These are phyloP conservation scores for Fragosphaeria purpurea DNA, from an alignment of 2,329 filamentous ascomycete genomes.

Conservation along the genomic window DNA sequence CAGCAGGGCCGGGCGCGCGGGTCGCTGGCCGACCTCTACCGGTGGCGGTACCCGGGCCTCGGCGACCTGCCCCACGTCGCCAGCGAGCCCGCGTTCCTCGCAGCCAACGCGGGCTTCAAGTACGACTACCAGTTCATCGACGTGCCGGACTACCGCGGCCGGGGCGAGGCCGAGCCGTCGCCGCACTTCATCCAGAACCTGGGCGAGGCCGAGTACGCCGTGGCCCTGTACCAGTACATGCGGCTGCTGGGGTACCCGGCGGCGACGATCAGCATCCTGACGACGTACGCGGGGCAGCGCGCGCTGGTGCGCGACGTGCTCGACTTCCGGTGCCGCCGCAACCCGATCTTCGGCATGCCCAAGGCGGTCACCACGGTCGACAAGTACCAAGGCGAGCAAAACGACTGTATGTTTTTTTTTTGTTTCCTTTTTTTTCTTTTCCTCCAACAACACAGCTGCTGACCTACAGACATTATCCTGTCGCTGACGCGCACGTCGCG, in stretches of 20 bases:
- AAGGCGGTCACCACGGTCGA: slow-evolving; percentile 90
- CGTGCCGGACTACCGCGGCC: slow-evolving; percentile 84
- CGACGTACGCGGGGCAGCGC: slow-evolving; percentile 86
- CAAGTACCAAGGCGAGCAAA: slow-evolving; percentile 98
- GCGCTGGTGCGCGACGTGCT: slow-evolving; percentile 84
- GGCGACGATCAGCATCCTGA: slow-evolving; percentile 72
- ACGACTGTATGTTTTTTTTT: slow-evolving; percentile 65
- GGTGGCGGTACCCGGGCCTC: slow-evolving; percentile 80
- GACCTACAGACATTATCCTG: slow-evolving; percentile 67
- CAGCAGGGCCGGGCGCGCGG: slow-evolving; percentile 87
- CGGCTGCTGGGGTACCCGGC: slow-evolving; percentile 86
- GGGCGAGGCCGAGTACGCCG: slow-evolving; percentile 93
- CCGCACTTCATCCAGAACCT: slow-evolving; percentile 95
- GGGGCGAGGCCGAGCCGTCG: slow-evolving; percentile 78
- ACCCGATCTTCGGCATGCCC: slow-evolving; percentile 78
- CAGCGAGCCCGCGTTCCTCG: slow-evolving; percentile 58
- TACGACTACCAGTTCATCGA: slow-evolving; percentile 97
- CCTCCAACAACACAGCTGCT: neutral
- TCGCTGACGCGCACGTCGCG: slow-evolving; percentile 82
- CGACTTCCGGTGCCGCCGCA: slow-evolving; percentile 69
- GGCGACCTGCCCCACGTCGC: slow-evolving; percentile 70
- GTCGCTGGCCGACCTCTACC: slow-evolving; percentile 79
- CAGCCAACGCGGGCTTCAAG: slow-evolving; percentile 82
- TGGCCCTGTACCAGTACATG: slow-evolving; percentile 96
- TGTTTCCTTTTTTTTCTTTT: neutral